Evolutionary conservation across 1,139 yeast species (phyloP).

Genomic region (Kodamaea anthophila): DNA sequence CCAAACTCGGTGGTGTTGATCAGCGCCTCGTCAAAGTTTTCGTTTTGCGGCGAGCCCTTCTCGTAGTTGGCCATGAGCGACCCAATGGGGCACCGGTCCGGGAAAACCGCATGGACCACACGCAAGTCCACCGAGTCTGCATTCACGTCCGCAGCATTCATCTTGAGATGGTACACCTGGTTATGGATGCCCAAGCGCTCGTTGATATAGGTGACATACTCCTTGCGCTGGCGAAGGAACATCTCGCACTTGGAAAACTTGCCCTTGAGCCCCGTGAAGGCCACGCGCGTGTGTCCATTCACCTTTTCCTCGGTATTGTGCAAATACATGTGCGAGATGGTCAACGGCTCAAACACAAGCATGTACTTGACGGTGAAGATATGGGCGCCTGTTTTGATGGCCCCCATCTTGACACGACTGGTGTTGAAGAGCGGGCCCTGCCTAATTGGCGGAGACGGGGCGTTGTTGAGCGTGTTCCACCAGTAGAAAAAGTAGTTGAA

Average conservation of each 20-base stretch:
- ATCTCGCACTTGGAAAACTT: slow-evolving; percentile 58
- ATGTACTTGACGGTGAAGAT: slow-evolving; percentile 77
- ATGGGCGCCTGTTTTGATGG: slow-evolving; percentile 68
- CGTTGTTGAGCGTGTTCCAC: slow-evolving; percentile 76
- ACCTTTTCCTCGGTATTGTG: slow-evolving; percentile 45
- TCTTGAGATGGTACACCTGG: slow-evolving; percentile 50
- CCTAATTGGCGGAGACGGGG: slow-evolving; percentile 68
- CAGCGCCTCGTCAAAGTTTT: slow-evolving; percentile 5
- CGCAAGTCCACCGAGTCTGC: slow-evolving; percentile 68
- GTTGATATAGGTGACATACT: slow-evolving; percentile 54
- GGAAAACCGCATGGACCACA: slow-evolving; percentile 60
- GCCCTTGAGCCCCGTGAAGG: slow-evolving; percentile 77
- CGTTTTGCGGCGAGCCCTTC: slow-evolving; percentile 1
- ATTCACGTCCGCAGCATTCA: slow-evolving; percentile 74
- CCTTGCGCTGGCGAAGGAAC: slow-evolving; percentile 85
- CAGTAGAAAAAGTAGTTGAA: slow-evolving; percentile 67
- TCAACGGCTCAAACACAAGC: slow-evolving; percentile 66
- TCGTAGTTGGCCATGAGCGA: slow-evolving; percentile 42
- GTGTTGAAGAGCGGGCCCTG: slow-evolving; percentile 57
- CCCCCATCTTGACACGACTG: slow-evolving; percentile 14
- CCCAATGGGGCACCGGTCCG: slow-evolving; percentile 47
- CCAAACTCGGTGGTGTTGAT: slow-evolving; percentile 5
- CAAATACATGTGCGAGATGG: slow-evolving; percentile 63
- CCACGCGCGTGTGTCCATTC: slow-evolving; percentile 41
- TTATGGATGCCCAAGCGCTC: slow-evolving; percentile 52